Evolutionary conservation across 1,284 basidiomycete species (phyloP).

Genomic region (Blastosporella zonata): DNA sequence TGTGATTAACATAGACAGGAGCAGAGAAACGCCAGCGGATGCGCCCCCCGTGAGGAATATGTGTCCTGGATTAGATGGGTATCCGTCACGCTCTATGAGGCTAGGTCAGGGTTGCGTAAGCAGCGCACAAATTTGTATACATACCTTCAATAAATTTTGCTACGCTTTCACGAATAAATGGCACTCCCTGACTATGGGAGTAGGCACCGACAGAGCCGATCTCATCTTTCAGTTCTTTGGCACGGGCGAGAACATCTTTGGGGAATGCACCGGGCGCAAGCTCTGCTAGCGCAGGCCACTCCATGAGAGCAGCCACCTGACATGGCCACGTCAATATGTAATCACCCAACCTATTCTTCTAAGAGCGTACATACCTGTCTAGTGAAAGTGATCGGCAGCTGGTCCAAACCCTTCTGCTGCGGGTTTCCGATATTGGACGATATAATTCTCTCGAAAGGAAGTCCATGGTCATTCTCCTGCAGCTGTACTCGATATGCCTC

Average conservation of each 20-base stretch:
- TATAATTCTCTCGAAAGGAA: constrained; percentile 90
- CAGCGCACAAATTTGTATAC: constrained; percentile 25
- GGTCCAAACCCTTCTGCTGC: constrained; percentile 92
- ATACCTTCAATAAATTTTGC: constrained; percentile 86
- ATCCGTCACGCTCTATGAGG: constrained; percentile 79
- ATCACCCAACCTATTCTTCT: neutral
- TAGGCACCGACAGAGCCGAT: constrained; percentile 96
- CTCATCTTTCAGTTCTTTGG: constrained; percentile 76
- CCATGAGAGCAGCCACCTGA: constrained; percentile 86
- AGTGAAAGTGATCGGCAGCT: constrained; percentile 90
- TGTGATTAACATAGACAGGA: constrained; percentile 81
- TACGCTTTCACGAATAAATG: constrained; percentile 85
- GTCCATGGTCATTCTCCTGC: constrained; percentile 49
- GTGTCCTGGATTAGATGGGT: constrained; percentile 77
- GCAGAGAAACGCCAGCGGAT: constrained; percentile 86
- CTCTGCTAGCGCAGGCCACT: constrained; percentile 86
- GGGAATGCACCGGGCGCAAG: constrained; percentile 83
- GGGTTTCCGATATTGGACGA: constrained; percentile 98
- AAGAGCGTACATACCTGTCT: constrained; percentile 66
- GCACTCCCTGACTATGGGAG: constrained; percentile 93
- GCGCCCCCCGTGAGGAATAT: constrained; percentile 97
- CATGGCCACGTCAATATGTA: constrained; percentile 1
- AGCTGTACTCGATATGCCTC: constrained; percentile 78
- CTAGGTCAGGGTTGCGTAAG: constrained; percentile 2
- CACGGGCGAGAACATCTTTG: constrained; percentile 81